phyloP scores from a whole-genome alignment of 495 filamentous ascomycete species.

The Clohesyomyces aquaticus region DNA sequence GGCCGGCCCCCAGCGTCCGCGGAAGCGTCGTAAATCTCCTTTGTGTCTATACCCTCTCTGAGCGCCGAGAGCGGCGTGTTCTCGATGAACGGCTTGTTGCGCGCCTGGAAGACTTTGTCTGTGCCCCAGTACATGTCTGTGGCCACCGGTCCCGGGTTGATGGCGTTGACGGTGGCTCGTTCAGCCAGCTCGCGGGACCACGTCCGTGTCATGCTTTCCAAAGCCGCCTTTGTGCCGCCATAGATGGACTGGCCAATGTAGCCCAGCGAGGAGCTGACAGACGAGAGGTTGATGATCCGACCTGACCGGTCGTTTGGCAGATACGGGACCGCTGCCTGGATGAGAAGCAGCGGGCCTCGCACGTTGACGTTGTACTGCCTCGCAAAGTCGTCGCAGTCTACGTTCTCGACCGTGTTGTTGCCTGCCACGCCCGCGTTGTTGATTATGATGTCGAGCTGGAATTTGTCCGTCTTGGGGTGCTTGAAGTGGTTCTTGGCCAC shows the following conservation, averaged over 20 bases:
- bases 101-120: slow-evolving; percentile 56
- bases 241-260: slow-evolving; percentile 77
- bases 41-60: slow-evolving; percentile 59
- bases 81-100: slow-evolving; percentile 62
- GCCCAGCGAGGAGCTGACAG: slow-evolving; percentile 68
- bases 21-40: slow-evolving; percentile 62
- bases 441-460: slow-evolving; percentile 83
- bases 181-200: slow-evolving; percentile 84
- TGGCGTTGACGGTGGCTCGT: slow-evolving; percentile 77
- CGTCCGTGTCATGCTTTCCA: slow-evolving; percentile 90
- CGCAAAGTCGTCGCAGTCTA: slow-evolving; percentile 65
- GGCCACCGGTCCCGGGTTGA: slow-evolving; percentile 87
- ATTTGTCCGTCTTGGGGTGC: slow-evolving; percentile 52
- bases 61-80: slow-evolving; percentile 66
- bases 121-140: slow-evolving; percentile 74
- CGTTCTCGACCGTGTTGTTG: slow-evolving; percentile 63
- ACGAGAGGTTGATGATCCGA: slow-evolving; percentile 78
- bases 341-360: slow-evolving; percentile 78
- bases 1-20: slow-evolving; percentile 69
- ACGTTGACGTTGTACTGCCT: slow-evolving; percentile 82
- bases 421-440: slow-evolving; percentile 81
- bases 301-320: slow-evolving; percentile 75
- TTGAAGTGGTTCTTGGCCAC: slow-evolving; percentile 58
- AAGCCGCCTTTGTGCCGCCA: slow-evolving; percentile 83
- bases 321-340: slow-evolving; percentile 69